A percentile compares a stretch with the other conserved stretches of the same genome.
Conservation (phyloP, 371 early-diverging fungal genomes). For the Mucor velutinosus region DNA sequence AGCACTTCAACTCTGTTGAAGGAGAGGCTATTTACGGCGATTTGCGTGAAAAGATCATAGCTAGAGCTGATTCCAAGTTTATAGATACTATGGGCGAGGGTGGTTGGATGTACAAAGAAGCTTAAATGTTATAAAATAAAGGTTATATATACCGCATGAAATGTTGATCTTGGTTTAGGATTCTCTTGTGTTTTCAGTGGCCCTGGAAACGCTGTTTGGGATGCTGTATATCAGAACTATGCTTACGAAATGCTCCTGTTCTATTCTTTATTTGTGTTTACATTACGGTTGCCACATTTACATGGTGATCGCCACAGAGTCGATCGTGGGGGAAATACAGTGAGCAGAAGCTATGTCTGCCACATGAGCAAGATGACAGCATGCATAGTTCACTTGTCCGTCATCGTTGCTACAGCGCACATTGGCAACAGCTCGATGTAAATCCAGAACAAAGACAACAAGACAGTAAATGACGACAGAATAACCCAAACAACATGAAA, state of each 20-base stretch:
- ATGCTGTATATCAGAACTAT: not conserved
- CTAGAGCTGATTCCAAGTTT: constrained; percentile 48
- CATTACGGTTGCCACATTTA: not conserved
- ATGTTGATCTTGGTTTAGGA: too few species aligned
- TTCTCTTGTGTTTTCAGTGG: not conserved
- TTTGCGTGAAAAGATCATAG: constrained; percentile 43
- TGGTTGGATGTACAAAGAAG: constrained; percentile 39
- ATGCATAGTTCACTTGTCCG: too few species aligned
- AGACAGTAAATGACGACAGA: not conserved
- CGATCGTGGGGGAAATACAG: too few species aligned
- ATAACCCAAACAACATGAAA: not conserved
- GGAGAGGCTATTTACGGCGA: constrained; percentile 51
- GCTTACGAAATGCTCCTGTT: not conserved
- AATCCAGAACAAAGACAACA: not conserved
- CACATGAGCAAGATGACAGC: too few species aligned
- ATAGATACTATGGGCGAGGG: constrained; percentile 53
- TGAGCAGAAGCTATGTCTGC: too few species aligned
- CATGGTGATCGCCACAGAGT: too few species aligned
- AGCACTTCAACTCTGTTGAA: constrained; percentile 48
- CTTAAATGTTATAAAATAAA: constrained; percentile 8
- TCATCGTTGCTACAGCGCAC: too few species aligned
- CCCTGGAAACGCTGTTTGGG: not conserved
- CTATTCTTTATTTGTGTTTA: constrained; percentile 2
- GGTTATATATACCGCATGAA: too few species aligned
- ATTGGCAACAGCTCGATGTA: too few species aligned